Evolutionary conservation across 2,329 filamentous ascomycete species (phyloP), one percentile per base, ranked within the genome.

Genomic region (Alternaria triticina): DNA sequence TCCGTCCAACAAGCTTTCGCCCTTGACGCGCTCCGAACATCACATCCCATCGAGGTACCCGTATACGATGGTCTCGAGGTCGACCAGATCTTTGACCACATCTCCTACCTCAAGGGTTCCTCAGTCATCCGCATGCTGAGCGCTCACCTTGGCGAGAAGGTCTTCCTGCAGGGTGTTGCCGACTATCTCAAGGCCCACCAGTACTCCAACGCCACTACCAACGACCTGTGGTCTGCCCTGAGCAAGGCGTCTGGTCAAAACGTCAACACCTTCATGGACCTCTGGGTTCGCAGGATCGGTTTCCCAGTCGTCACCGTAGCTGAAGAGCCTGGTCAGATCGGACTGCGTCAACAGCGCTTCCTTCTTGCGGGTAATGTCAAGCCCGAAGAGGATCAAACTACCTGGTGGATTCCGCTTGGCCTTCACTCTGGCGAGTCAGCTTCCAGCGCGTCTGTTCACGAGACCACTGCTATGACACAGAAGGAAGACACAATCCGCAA

Each of bases 41-140:
- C 94, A 54, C 96, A 99, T 80, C 92, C 96, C 9, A 97, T 99
- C 70, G 95, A 99, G 80, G 96, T 99, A 7, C 92, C 94, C 0
- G 96, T 99, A 28, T 90, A 90, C 72, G 94, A 97, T 78, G 96
- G 94, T 28, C 87, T 98, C 11, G 96, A 98, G 72, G 93, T 98
- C 69, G 96, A 98, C 80, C 96, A 99, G 80, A 97, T 98, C 69
- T 99, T 99, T 76, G 96, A 99, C 79, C 88, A 91, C 78, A 98
- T 99, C 81, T 96, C 92, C 82, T 99, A 98, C 78, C 86, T 96
- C 66, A 98, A 99, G 84, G 96, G 96, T 36, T 97, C 93, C 83
- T 97, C 95, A 3, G 92, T 96, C 63, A 96, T 99, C 76, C 91
- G 96, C 76, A 99, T 99, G 96, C 83, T 99, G 73, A 95, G 93